These are phyloP conservation scores for Rosa persica DNA, from an alignment of 306 rosid species.

Conservation along the genomic window DNA sequence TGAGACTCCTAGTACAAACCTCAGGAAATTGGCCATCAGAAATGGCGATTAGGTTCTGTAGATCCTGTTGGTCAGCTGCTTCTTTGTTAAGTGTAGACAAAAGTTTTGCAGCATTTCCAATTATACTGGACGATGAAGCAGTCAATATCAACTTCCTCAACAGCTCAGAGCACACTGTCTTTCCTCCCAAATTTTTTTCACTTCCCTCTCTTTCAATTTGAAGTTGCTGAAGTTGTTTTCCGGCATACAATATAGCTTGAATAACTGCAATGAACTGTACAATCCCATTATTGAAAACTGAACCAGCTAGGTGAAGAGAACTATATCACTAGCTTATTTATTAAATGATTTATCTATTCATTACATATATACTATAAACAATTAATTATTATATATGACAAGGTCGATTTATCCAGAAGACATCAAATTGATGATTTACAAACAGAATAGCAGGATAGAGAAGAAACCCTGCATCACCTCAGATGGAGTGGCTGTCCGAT, in stretches of 20 bases:
- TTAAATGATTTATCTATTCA: not conserved
- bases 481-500: slow-evolving; percentile 73
- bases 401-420: not conserved
- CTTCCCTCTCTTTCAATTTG: slow-evolving; percentile 44
- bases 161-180: slow-evolving; percentile 46
- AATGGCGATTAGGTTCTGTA: slow-evolving; percentile 54
- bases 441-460: slow-evolving; percentile 6
- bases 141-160: slow-evolving; percentile 66
- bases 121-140: slow-evolving; percentile 64
- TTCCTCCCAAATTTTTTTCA: slow-evolving; percentile 14
- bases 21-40: slow-evolving; percentile 67
- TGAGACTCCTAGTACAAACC: slow-evolving; percentile 45
- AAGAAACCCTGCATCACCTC: slow-evolving; percentile 56
- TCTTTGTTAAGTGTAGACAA: slow-evolving; percentile 78
- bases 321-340: not conserved
- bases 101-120: slow-evolving; percentile 69
- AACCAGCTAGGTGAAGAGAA: not conserved
- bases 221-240: slow-evolving; percentile 83
- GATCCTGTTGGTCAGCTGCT: slow-evolving; percentile 72
- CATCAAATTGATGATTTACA: slow-evolving; percentile 4
- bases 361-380: not conserved
- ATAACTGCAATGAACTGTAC: slow-evolving; percentile 76
- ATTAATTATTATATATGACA: not conserved
- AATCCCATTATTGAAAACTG: slow-evolving; percentile 23
- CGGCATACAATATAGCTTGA: slow-evolving; percentile 76